A percentile compares a stretch with the other conserved stretches of the same genome.
Evolutionary conservation across 164 flowering plant genomes (phyloP).

Genomic region (Chloranthus sessilifolius): DNA sequence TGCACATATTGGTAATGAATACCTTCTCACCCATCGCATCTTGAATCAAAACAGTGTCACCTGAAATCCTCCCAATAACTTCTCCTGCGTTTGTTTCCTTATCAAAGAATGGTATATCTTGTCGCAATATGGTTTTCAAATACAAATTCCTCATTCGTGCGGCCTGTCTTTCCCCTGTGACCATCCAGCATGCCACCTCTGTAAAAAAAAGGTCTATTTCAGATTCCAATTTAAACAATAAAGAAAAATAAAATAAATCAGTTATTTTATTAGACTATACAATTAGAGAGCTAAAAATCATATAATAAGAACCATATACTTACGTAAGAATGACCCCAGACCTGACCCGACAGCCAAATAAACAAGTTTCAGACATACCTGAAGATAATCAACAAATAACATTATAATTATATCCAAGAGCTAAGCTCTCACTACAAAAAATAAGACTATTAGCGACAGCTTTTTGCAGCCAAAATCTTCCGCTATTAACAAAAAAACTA

Average conservation of each 20-base stretch:
- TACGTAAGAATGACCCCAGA: slow-evolving; percentile 44
- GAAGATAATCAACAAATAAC: slow-evolving; percentile 12
- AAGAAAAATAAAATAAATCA: no score
- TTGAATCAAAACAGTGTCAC: slow-evolving; percentile 56
- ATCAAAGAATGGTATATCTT: slow-evolving; percentile 56
- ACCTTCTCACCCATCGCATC: slow-evolving; percentile 77
- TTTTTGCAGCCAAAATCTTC: no score
- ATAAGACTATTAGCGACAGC: no score
- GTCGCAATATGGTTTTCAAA: slow-evolving; percentile 49
- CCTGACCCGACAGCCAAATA: slow-evolving; percentile 43
- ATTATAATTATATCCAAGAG: no score
- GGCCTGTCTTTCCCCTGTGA: slow-evolving; percentile 64
- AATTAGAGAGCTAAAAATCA: no score
- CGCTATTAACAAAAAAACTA: no score
- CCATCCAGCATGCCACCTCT: slow-evolving; percentile 65
- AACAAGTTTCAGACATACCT: slow-evolving; percentile 40
- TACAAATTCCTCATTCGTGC: slow-evolving; percentile 45
- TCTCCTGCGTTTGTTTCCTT: slow-evolving; percentile 51
- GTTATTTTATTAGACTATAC: no score
- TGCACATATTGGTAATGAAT: no score
- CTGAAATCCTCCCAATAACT: slow-evolving; percentile 53
- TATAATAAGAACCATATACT: slow-evolving; percentile 14
- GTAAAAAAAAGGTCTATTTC: slow-evolving; percentile 14
- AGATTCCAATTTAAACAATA: no score
- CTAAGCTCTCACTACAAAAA: no score